Base-by-base conservation (phyloP, 164 flowering plant genomes). In the Annona squamosa region DNA sequence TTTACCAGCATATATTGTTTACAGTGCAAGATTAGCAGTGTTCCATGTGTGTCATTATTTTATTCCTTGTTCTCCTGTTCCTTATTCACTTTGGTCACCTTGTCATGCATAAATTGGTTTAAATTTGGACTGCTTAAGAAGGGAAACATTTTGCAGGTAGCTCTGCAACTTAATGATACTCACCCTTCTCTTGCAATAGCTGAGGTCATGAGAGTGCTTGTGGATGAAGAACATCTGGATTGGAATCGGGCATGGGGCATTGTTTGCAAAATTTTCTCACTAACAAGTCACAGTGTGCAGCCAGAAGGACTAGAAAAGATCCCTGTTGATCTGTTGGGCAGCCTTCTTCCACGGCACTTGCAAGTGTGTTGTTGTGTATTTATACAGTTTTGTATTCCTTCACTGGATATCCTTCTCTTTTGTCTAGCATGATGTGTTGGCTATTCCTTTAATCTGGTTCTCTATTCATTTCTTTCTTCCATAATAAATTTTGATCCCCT, bases 311-410 rank as follows among this genome's bases (percentile, higher is more conserved):
- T 87, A 26, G 90, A 87, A 75, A 88, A 86, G 74, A 76, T 83
- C 72, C 87, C 88, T 56, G 86, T 82, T 48, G 88, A 84, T 77
- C 80, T 88, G 2, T 41, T 88, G 64, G 81, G 76, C 57, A 84
- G 79, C 75, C 85, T 87, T 80, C 89, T 88, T 67, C 91, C 91
- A 69, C 89, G 89, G 57, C 91, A 88, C 75, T 77, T 86, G 73
- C 81, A 87, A 73, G 88, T 87, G 71, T 0, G 81, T 77, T 71
- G 67, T 46, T 7, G 9, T 37, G 17, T 9, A 16, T 71, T 69
- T 69, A 26, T 47, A 6, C 9, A 44, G 70, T 56, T 46, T n/a
- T 26, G 16, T 67, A 1, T 13, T 3, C 13, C 44, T 47, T 67
- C 43, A 9, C 9, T 44, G 41, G 4, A 41, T 47, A 68, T 68